These are phyloP conservation scores for Phytophthora ohioensis DNA, from an alignment of 352 stramenopile genomes.

Conservation along the genomic window DNA sequence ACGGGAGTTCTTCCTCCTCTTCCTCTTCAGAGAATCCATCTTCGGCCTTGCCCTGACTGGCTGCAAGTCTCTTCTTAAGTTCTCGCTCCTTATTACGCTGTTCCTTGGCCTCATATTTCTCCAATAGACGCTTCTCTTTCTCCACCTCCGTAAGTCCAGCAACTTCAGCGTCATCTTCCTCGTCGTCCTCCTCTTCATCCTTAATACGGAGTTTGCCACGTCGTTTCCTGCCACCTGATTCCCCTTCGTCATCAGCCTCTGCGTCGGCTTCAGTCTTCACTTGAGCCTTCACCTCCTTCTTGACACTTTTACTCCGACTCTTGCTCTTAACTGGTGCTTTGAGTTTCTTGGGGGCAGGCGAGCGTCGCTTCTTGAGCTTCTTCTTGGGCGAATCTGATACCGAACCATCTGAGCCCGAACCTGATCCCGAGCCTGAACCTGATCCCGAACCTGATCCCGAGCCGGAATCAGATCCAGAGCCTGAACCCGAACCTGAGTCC, in stretches of 20 bases:
- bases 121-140: slow-evolving; percentile 87
- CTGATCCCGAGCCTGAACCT: slow-evolving; percentile 43
- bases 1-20: slow-evolving; percentile 52
- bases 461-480: slow-evolving; percentile 48
- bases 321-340: slow-evolving; percentile 44
- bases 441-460: slow-evolving; percentile 49
- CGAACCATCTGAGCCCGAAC: slow-evolving; percentile 39
- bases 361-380: slow-evolving; percentile 58
- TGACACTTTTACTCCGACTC: slow-evolving; percentile 29
- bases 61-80: slow-evolving; percentile 82
- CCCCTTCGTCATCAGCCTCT: slow-evolving; percentile 70
- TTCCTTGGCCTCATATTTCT: slow-evolving; percentile 88
- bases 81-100: slow-evolving; percentile 86
- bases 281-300: slow-evolving; percentile 50
- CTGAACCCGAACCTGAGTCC: slow-evolving; percentile 41
- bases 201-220: slow-evolving; percentile 49
- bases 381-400: slow-evolving; percentile 46
- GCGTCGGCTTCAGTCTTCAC: slow-evolving; percentile 55
- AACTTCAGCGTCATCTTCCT: slow-evolving; percentile 70
- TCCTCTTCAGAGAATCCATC: slow-evolving; percentile 49
- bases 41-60: slow-evolving; percentile 55
- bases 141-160: slow-evolving; percentile 85
- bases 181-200: slow-evolving; percentile 54
- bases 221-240: slow-evolving; percentile 31
- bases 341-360: slow-evolving; percentile 49